These are phyloP conservation scores for Craspedostauros australis DNA, from an alignment of 108 stramenopile genomes.

Conservation along the genomic window DNA sequence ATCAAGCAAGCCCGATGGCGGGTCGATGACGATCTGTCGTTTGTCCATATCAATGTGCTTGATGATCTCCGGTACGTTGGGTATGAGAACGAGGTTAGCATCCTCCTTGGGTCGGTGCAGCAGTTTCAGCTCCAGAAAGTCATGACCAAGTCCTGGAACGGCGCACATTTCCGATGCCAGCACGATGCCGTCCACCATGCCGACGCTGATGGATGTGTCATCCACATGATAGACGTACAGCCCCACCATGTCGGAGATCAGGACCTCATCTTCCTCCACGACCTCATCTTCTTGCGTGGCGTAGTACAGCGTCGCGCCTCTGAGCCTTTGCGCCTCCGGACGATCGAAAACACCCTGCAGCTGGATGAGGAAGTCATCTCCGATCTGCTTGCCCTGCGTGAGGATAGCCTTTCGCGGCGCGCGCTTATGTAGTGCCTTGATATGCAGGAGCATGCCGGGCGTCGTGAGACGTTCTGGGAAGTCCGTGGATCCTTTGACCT, in stretches of 20 bases:
- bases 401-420: conserved; percentile 64
- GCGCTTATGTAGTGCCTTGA: conserved; percentile 63
- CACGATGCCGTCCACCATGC: conserved; percentile 59
- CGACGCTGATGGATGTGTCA: conserved; percentile 33
- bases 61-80: conserved; percentile 74
- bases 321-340: conserved; percentile 44
- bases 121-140: conserved; percentile 58
- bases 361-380: conserved; percentile 55
- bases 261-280: conserved; percentile 42
- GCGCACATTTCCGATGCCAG: conserved; percentile 77
- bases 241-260: conserved; percentile 71
- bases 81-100: conserved; percentile 69
- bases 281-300: conserved; percentile 28
- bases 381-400: conserved; percentile 38
- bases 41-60: conserved; percentile 48
- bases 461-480: conserved; percentile 54
- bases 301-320: conserved; percentile 58
- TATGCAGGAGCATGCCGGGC: conserved; percentile 52
- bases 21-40: conserved; percentile 45
- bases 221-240: conserved; percentile 38
- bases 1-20: conserved; percentile 70
- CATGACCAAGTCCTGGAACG: conserved; percentile 73
- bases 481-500: conserved; percentile 57
- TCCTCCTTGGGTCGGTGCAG: conserved; percentile 34
- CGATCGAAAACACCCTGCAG: conserved; percentile 53